phyloP scores from a whole-genome alignment of 2,329 filamentous ascomycete species.

The Ceratocystis lukuohia region DNA sequence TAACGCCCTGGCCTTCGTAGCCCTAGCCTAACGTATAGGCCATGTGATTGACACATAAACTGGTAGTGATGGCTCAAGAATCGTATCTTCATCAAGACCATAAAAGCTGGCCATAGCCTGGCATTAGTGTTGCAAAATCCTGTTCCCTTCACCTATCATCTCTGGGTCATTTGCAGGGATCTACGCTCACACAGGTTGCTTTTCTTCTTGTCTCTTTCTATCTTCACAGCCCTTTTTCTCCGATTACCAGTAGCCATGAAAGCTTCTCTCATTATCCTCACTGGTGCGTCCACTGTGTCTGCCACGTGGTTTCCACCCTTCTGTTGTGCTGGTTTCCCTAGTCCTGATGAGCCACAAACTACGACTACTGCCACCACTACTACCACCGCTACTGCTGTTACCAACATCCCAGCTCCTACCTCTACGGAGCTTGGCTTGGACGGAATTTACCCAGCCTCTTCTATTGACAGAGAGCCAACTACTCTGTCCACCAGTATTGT shows the following conservation, averaged over 20 bases:
- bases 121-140: background rate
- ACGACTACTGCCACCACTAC: no score
- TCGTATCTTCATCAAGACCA: background rate
- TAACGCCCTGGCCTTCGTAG: background rate
- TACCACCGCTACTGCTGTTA: no score
- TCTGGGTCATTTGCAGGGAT: background rate
- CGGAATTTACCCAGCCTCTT: no score
- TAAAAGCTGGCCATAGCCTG: background rate
- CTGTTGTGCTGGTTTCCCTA: background rate
- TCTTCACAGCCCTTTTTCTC: background rate
- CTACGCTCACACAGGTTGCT: background rate
- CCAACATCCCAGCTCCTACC: no score
- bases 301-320: background rate
- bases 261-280: background rate
- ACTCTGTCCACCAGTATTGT: no score
- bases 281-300: background rate
- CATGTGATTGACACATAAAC: no score
- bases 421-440: no score
- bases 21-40: background rate
- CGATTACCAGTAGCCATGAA: background rate
- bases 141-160: background rate
- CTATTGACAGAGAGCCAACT: no score
- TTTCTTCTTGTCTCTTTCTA: background rate
- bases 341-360: background rate
- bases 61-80: background rate